These are phyloP conservation scores for Yamadazyma akitaensis DNA, from an alignment of 805 yeast genomes.

Conservation along the genomic window DNA sequence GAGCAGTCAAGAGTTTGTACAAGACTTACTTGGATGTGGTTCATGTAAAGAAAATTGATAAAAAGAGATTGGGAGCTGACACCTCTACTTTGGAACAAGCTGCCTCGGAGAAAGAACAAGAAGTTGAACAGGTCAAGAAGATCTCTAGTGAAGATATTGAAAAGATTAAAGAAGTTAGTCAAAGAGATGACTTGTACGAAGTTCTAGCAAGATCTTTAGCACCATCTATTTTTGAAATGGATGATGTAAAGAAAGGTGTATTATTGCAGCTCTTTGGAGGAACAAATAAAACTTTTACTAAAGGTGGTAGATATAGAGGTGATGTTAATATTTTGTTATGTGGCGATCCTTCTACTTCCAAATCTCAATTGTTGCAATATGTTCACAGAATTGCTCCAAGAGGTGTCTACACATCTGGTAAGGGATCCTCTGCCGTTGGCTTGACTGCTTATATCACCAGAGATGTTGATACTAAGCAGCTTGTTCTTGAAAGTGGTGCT, in stretches of 20 bases:
- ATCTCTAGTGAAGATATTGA: conserved; percentile 67
- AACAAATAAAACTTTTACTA: conserved; percentile 78
- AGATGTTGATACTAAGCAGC: conserved; percentile 88
- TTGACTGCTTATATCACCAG: conserved; percentile 94
- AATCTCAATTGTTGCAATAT: conserved; percentile 89
- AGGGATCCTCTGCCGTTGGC: conserved; percentile 99
- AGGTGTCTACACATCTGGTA: conserved; percentile 97
- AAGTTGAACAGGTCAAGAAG: conserved; percentile 72
- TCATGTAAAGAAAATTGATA: conserved; percentile 84
- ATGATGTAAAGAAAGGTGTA: conserved; percentile 95
- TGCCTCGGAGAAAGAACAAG: conserved; percentile 61
- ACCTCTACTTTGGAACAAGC: conserved; percentile 53
- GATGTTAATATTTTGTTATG: conserved; percentile 88
- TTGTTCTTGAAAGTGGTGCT: conserved; percentile 95
- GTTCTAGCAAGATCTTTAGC: conserved; percentile 86
- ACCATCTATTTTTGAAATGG: conserved; percentile 95
- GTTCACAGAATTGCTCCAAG: conserved; percentile 98
- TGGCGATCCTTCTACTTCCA: conserved; percentile 98
- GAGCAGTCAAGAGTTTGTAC: conserved; percentile 78
- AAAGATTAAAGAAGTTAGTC: conserved; percentile 57
- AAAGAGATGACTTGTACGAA: conserved; percentile 79
- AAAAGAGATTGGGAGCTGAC: conserved; percentile 77
- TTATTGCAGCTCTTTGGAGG: conserved; percentile 94
- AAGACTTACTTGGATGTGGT: conserved; percentile 94
- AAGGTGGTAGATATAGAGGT: conserved; percentile 95